Evolutionary conservation across 1,139 yeast genomes (phyloP), one percentile per base, ranked within the genome.

Genomic region (Maudiozyma humilis): DNA sequence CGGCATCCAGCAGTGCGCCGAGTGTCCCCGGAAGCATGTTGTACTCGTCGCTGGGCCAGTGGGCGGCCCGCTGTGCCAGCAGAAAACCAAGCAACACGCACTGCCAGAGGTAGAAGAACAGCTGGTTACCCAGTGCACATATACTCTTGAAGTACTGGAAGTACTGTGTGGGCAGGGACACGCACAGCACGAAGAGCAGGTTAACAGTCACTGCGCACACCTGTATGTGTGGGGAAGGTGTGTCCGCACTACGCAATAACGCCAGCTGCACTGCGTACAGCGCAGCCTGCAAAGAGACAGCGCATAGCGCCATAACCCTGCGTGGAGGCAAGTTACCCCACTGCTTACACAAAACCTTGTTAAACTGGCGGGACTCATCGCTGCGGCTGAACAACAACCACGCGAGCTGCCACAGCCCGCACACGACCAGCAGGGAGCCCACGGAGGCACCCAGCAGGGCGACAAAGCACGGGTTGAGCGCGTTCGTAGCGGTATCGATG

Each of bases 381-480:
- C 8, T 10, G 27, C 27, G 27, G 25, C 43, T 45, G 31, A 43
- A 33, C 12, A 44, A 37, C 41, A 60, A 37, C 19, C 50, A 42
- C n/a, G 49, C 10, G 17, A 71, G 50, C 44, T 67, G 71, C 18
- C 47, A 29, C 4, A 53, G 31, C 32, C 76, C 72, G 8, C 58
- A 31, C 1, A 64, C 18, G 1, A 52, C 44, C 27, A 65, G 57
- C 2, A 60, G 25, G 0, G 51, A 16, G 0, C 70, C 49, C 7
- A 59, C 44, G 1, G 41, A 34, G 1, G 48, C 49, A 39, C 63
- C 65, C 1, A 43, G 39, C 17, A 61, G 42, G 3, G 73, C 59
- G 2, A 76, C 47, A 50, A 78, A 73, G 51, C 83, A 77, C 2
- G 82, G 82, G 45, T 74, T 76, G 51, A 79, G 62, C 0, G 82